These are phyloP conservation scores for Plasmodium ovale DNA, from an alignment of 169 alveolate species.

Conservation along the genomic window DNA sequence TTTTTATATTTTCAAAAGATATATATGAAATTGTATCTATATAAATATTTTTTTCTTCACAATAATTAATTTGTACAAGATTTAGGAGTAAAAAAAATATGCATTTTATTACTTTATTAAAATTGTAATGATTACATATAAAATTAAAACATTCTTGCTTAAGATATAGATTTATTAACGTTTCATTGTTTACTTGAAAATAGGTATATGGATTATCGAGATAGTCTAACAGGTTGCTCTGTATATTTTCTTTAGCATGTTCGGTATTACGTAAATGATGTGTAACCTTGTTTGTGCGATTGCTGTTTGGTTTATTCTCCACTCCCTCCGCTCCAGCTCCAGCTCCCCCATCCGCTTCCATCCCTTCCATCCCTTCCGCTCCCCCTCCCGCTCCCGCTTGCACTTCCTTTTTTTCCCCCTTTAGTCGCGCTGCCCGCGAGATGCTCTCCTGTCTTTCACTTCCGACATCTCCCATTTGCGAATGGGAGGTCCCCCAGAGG, in stretches of 20 bases:
- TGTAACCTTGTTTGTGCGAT: no score
- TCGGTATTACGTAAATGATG: no score
- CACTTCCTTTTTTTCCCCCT: no score
- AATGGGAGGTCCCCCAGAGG: no score
- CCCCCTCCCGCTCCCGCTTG: no score
- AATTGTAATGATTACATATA: slow-evolving; percentile 17
- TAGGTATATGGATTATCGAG: slow-evolving; percentile 59
- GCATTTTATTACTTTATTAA: slow-evolving; percentile 38
- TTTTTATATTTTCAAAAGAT: slow-evolving; percentile 50
- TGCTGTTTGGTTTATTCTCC: no score
- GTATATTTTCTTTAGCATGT: slow-evolving; percentile 7
- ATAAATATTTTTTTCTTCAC: slow-evolving; percentile 19
- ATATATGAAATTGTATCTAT: slow-evolving; percentile 5
- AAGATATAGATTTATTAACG: slow-evolving; percentile 7
- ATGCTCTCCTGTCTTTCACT: no score
- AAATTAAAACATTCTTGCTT: slow-evolving; percentile 67
- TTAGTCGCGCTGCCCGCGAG: no score
- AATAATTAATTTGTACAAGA: slow-evolving; percentile 35
- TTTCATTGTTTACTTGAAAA: slow-evolving; percentile 56
- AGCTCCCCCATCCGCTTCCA: no score
- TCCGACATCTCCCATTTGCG: no score
- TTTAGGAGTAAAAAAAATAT: slow-evolving; percentile 37
- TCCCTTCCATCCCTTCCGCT: no score
- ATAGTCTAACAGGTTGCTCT: slow-evolving; percentile 17
- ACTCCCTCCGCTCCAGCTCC: no score